These are phyloP conservation scores for Jacaranda copaia DNA, from an alignment of 257 asterid species.

Conservation along the genomic window DNA sequence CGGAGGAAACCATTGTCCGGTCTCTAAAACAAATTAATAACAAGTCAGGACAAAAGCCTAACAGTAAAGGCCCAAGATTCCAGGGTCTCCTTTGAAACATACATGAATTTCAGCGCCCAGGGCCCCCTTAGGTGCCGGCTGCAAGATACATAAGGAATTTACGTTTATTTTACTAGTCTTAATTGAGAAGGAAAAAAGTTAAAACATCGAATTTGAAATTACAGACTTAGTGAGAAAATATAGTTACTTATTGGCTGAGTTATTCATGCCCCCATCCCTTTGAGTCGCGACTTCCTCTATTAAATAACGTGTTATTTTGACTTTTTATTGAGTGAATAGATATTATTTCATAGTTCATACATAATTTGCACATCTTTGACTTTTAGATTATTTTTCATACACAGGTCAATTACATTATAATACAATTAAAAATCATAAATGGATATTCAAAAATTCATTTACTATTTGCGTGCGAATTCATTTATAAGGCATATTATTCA, in stretches of 20 bases:
- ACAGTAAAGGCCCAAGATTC: constrained; percentile 39
- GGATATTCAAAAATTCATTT: too few species aligned
- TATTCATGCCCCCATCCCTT: constrained; percentile 24
- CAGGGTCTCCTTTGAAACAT: constrained; percentile 30
- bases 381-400: too few species aligned
- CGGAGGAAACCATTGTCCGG: too few species aligned
- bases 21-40: not conserved
- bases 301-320: too few species aligned
- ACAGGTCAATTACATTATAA: too few species aligned
- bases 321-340: too few species aligned
- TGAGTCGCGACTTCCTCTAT: constrained; percentile 21
- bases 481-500: too few species aligned
- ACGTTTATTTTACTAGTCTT: not conserved
- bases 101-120: constrained; percentile 22
- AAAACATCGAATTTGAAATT: constrained; percentile 4
- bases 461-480: too few species aligned
- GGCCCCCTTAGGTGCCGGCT: not conserved
- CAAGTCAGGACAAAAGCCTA: constrained; percentile 38
- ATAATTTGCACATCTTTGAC: too few species aligned
- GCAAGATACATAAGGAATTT: not conserved
- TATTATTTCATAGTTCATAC: too few species aligned
- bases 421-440: too few species aligned
- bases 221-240: not conserved
- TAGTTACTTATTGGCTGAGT: not conserved
- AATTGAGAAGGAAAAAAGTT: not conserved